phyloP scores from a whole-genome alignment of 495 filamentous ascomycete species.

The Trypethelium eluteriae region DNA sequence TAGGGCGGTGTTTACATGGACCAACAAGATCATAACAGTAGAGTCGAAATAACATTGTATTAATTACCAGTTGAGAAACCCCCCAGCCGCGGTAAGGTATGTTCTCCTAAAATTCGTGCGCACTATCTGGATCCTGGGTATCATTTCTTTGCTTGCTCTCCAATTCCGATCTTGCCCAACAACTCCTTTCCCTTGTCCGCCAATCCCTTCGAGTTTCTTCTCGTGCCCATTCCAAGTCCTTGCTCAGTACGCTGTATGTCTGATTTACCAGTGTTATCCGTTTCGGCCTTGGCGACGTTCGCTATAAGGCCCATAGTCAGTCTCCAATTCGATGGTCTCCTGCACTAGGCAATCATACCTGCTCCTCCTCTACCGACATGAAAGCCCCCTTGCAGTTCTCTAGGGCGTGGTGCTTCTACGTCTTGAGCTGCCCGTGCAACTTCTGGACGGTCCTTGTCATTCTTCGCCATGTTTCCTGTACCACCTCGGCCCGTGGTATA shows the following conservation, averaged over 20 bases:
- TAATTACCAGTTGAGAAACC: too few relatives aligned
- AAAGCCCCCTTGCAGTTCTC: constrained; percentile 29
- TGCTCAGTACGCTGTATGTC: constrained; percentile 6
- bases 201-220: constrained; percentile 21
- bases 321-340: constrained; percentile 3
- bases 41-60: too few relatives aligned
- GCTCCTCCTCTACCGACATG: constrained; percentile 41
- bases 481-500: constrained; percentile 77
- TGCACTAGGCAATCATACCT: constrained; percentile 24
- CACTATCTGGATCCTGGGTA: background rate
- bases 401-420: constrained; percentile 50
- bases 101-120: background rate
- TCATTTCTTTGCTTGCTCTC: constrained; percentile 11
- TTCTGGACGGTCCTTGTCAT: constrained; percentile 39
- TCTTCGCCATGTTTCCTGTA: constrained; percentile 37
- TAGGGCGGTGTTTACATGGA: background rate
- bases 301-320: background rate
- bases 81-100: too few relatives aligned
- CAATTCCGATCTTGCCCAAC: constrained; percentile 21
- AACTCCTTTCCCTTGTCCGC: constrained; percentile 26
- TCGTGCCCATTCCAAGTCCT: constrained; percentile 12
- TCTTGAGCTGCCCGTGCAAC: constrained; percentile 75
- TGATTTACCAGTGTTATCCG: background rate
- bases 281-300: constrained; percentile 8
- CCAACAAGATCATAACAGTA: background rate